A percentile compares a stretch with the other conserved stretches of the same genome.
phyloP scores from a whole-genome alignment of 2,329 filamentous ascomycete species.

The Colletotrichum sp. region DNA sequence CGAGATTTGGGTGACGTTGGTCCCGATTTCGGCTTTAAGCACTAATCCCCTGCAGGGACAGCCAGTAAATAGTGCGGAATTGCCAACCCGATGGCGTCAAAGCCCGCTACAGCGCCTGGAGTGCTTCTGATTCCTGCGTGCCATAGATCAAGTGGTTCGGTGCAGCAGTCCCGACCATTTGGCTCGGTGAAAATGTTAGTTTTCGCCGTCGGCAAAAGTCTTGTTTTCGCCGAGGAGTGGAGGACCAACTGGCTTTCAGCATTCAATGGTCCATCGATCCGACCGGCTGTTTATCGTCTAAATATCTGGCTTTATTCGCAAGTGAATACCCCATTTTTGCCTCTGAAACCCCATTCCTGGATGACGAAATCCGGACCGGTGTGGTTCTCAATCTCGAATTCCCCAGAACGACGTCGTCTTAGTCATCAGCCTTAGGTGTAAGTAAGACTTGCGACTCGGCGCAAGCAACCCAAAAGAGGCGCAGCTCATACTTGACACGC shows the following conservation, averaged over 20 bases:
- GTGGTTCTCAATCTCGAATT: not conserved
- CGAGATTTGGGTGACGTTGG: not conserved
- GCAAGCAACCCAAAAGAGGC: not conserved
- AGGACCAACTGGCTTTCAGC: not conserved
- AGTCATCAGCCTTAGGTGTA: not conserved
- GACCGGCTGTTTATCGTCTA: not conserved
- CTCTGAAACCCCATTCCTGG: not conserved
- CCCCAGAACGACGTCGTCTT: not conserved
- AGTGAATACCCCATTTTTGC: not conserved
- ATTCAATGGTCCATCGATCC: not conserved
- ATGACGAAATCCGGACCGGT: not conserved
- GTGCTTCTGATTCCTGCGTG: not conserved
- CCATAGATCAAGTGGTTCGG: not conserved
- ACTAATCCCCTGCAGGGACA: not conserved
- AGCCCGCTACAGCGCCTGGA: not conserved
- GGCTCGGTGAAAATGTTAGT: not conserved
- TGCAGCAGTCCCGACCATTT: not conserved
- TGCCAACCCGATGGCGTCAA: not conserved
- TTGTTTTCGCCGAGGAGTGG: not conserved
- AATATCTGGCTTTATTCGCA: not conserved
- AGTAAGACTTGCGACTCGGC: not conserved
- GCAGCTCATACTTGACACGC: not conserved
- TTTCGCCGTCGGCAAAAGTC: conserved; percentile 7
- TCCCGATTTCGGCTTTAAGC: conserved; percentile 19
- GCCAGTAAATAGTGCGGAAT: not conserved